phyloP scores from a whole-genome alignment of 768 basidiomycete species.

The Boletellus ananas region DNA sequence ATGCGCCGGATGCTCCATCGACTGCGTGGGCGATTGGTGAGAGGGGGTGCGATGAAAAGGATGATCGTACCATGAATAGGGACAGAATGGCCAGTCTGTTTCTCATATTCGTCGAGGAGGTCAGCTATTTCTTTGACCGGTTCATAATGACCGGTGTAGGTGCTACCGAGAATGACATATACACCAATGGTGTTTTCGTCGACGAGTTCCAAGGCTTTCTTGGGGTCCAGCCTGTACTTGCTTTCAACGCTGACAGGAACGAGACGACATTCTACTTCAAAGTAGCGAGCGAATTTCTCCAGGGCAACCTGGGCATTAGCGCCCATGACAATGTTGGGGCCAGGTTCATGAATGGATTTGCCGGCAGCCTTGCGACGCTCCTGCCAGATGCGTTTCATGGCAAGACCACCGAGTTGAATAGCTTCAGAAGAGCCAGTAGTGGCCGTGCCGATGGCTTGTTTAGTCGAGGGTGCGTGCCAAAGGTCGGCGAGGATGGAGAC shows the following conservation, averaged over 20 bases:
- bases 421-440: constrained; percentile 72
- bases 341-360: constrained; percentile 62
- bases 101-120: constrained; percentile 58
- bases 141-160: constrained; percentile 62
- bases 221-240: constrained; percentile 74
- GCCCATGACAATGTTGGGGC: constrained; percentile 63
- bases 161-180: constrained; percentile 58
- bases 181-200: constrained; percentile 74
- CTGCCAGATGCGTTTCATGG: constrained; percentile 72
- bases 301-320: constrained; percentile 69
- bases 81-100: constrained; percentile 38
- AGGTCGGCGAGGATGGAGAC: constrained; percentile 60
- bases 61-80: constrained; percentile 37
- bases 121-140: constrained; percentile 83
- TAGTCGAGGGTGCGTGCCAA: constrained; percentile 58
- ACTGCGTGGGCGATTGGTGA: constrained; percentile 26
- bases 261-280: constrained; percentile 61
- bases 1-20: constrained; percentile 59
- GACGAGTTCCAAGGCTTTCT: constrained; percentile 58
- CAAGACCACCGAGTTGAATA: constrained; percentile 68
- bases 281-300: constrained; percentile 68
- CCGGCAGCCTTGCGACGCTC: constrained; percentile 60
- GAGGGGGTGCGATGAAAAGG: constrained; percentile 22
- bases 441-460: constrained; percentile 61
- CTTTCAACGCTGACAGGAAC: constrained; percentile 64